These are phyloP conservation scores for Podospora tetraspora DNA, from an alignment of 495 filamentous ascomycete genomes.

Conservation along the genomic window DNA sequence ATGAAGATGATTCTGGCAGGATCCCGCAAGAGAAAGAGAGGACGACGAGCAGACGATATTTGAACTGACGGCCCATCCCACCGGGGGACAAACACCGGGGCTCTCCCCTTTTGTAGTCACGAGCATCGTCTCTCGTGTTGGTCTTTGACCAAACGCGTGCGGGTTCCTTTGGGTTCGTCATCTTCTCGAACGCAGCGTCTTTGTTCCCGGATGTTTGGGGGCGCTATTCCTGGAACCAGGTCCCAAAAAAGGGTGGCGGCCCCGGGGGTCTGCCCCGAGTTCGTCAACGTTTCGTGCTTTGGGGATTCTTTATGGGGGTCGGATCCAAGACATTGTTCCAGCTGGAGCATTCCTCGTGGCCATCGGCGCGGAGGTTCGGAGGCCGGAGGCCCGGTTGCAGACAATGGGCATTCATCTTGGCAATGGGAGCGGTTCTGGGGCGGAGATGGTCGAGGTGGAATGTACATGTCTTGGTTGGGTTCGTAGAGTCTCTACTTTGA, in stretches of 20 bases:
- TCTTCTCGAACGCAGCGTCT: neutral
- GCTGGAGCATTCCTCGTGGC: neutral
- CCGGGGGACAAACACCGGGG: neutral
- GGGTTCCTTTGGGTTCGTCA: neutral
- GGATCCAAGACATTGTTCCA: constrained; percentile 21
- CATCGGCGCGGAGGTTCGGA: neutral
- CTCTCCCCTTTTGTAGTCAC: neutral
- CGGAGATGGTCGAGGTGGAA: neutral
- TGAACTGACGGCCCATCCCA: neutral
- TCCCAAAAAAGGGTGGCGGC: no score
- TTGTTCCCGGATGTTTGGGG: neutral
- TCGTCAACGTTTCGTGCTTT: neutral
- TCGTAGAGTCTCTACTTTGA: neutral
- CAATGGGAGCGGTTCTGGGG: no score
- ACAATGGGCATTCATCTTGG: neutral
- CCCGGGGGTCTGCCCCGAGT: neutral
- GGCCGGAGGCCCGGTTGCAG: neutral
- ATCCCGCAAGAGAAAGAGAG: neutral
- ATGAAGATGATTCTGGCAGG: neutral
- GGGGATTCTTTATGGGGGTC: neutral
- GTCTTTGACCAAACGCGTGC: neutral
- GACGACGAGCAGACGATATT: neutral
- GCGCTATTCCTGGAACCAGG: neutral
- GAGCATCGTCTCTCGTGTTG: neutral
- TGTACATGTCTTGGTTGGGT: neutral